Evolutionary conservation across 176 grass and related monocot genomes (phyloP).

Genomic region (Lolium rigidum): DNA sequence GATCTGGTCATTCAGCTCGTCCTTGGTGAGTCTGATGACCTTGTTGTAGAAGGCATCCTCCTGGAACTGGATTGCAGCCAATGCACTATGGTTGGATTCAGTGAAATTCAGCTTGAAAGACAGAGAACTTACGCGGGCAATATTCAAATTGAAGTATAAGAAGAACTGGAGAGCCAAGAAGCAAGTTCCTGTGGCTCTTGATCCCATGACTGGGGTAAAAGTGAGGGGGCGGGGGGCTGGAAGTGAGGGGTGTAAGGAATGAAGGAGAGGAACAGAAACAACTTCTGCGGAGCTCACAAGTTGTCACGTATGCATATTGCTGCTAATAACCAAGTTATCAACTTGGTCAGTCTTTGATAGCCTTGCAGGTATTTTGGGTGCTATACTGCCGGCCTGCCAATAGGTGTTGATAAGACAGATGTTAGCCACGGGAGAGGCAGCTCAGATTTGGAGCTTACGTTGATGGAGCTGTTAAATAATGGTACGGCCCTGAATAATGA

Average conservation of each 20-base stretch:
- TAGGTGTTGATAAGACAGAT: conserved; percentile 37
- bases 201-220: conserved; percentile 49
- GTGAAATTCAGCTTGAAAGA: conserved; percentile 66
- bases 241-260: background rate
- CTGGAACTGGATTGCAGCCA: conserved; percentile 38
- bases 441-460: conserved; percentile 37
- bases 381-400: conserved; percentile 35
- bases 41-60: conserved; percentile 63
- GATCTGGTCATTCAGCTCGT: conserved; percentile 39
- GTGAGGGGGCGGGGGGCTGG: no score
- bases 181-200: conserved; percentile 30
- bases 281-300: conserved; percentile 33
- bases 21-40: conserved; percentile 63
- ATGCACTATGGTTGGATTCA: conserved; percentile 11
- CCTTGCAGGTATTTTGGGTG: conserved; percentile 21
- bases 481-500: conserved; percentile 16
- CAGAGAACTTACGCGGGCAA: conserved; percentile 14
- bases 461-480: conserved; percentile 36
- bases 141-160: conserved; percentile 9
- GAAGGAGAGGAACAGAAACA: conserved; percentile 25
- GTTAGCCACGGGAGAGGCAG: conserved; percentile 25
- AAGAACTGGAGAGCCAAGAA: conserved; percentile 41
- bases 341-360: conserved; percentile 32
- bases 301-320: conserved; percentile 18
- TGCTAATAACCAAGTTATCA: conserved; percentile 38